Conservation (phyloP, 495 filamentous ascomycete genomes). For the Lasiosphaeriaceae sp. region DNA sequence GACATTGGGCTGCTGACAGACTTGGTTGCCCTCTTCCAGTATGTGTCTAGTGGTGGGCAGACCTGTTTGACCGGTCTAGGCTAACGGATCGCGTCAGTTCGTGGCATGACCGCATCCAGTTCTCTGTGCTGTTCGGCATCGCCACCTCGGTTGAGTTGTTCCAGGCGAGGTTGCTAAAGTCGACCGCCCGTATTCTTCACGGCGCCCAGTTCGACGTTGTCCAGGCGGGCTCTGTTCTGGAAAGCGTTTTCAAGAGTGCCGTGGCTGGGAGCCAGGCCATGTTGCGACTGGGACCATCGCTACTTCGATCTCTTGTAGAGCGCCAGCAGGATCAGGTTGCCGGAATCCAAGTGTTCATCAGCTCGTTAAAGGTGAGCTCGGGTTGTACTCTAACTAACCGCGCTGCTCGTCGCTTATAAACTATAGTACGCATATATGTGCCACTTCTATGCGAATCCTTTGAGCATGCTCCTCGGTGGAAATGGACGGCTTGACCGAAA, state of each 20-base stretch:
- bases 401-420: not conserved
- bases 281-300: conserved; percentile 65
- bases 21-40: conserved; percentile 75
- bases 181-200: conserved; percentile 63
- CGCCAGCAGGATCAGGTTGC: conserved; percentile 83
- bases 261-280: conserved; percentile 51
- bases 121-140: conserved; percentile 81
- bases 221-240: conserved; percentile 67
- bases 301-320: conserved; percentile 63
- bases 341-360: conserved; percentile 74
- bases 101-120: conserved; percentile 86
- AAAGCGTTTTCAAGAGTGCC: conserved; percentile 70
- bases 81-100: conserved; percentile 46
- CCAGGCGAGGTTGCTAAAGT: conserved; percentile 75
- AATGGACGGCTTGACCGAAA: conserved; percentile 25
- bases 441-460: conserved; percentile 87
- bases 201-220: conserved; percentile 84
- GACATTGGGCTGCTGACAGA: conserved; percentile 75
- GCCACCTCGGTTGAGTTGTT: conserved; percentile 89
- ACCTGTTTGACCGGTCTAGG: not conserved
- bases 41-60: conserved; percentile 18
- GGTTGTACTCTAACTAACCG: not conserved
- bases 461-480: conserved; percentile 63
- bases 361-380: conserved; percentile 66
- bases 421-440: conserved; percentile 88